Base-by-base conservation (phyloP, 768 basidiomycete species). In the Termitomyces sp. region DNA sequence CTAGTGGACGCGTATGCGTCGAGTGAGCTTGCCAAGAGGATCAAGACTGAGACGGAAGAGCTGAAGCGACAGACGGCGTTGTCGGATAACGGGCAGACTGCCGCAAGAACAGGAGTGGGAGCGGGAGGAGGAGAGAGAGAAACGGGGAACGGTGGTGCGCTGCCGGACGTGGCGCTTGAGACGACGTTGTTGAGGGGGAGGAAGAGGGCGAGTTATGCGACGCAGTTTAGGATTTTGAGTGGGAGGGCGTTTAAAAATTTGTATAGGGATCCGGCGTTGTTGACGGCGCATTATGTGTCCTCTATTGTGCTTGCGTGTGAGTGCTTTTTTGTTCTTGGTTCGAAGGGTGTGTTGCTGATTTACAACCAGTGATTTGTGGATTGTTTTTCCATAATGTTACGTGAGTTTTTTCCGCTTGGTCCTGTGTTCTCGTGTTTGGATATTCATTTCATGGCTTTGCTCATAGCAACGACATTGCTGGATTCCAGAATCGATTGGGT, bases 211-310 rank as follows among this genome's bases (percentile, higher is more conserved):
- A 88, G 82, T 60, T 94, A 87, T 83, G 78, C 77, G 42, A 95
- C 90, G 17, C 97, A 99, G 75, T 98, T 99, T 67, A 82, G 83
- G 68, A 95, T 98, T 56, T 73, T 99, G 68, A 97, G 94, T 68
- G 95, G 95, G 25, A 75, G 97, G 56, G 95, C 96, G 21, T 98
- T 99, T 81, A 98, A 98, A 82, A 98, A 98, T 67, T 72, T 99
- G 58, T 98, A 99, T 69, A 80, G 96, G 25, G 94, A 99, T 66
- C 96, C 96, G 0, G 89, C 95, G 47, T 71, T 99, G 54, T 79
- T 99, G 77, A 81, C 86, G 2, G 88, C 95, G 7, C 97, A 99
- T 73, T 99, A 98, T 72, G 66, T 86, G 42, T 86, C 92, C 7
- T 85, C 95, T 1, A 83, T 98, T 62, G 80, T 78, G 5, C 79